phyloP scores from a whole-genome alignment of 805 yeast species.

The Lachancea sp. region DNA sequence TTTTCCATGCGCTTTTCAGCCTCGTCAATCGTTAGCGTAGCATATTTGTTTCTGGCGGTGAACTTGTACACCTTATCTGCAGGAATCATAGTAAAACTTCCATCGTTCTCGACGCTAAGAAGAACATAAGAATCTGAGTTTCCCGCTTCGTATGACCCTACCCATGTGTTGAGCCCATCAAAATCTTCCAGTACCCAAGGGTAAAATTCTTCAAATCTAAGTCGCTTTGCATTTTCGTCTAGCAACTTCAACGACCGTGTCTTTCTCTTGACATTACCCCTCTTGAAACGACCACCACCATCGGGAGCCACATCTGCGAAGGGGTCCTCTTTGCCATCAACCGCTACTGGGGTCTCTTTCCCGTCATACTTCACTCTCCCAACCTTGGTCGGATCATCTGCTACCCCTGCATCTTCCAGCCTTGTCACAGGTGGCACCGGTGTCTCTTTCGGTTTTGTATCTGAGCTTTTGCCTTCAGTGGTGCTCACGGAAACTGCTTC shows the following conservation, averaged over 20 bases:
- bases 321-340: constrained; percentile 34
- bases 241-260: constrained; percentile 77
- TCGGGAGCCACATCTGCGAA: constrained; percentile 81
- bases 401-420: constrained; percentile 35
- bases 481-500: background rate
- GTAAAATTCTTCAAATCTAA: constrained; percentile 91
- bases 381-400: constrained; percentile 33
- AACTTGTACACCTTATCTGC: constrained; percentile 91
- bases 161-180: constrained; percentile 91
- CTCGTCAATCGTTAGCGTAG: constrained; percentile 90
- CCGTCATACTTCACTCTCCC: constrained; percentile 39
- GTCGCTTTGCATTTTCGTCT: constrained; percentile 74
- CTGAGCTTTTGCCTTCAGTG: background rate
- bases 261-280: constrained; percentile 60
- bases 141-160: constrained; percentile 90
- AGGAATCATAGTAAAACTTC: constrained; percentile 84
- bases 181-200: constrained; percentile 99
- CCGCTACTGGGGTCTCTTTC: constrained; percentile 36
- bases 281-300: constrained; percentile 71
- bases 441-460: background rate
- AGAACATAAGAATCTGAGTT: constrained; percentile 78
- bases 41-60: constrained; percentile 88
- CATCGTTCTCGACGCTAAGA: constrained; percentile 76
- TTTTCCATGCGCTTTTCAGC: constrained; percentile 93
- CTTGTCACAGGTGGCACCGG: constrained; percentile 21